phyloP scores from a whole-genome alignment of 345 rosid genomes.

The Eucalyptus victrix region DNA sequence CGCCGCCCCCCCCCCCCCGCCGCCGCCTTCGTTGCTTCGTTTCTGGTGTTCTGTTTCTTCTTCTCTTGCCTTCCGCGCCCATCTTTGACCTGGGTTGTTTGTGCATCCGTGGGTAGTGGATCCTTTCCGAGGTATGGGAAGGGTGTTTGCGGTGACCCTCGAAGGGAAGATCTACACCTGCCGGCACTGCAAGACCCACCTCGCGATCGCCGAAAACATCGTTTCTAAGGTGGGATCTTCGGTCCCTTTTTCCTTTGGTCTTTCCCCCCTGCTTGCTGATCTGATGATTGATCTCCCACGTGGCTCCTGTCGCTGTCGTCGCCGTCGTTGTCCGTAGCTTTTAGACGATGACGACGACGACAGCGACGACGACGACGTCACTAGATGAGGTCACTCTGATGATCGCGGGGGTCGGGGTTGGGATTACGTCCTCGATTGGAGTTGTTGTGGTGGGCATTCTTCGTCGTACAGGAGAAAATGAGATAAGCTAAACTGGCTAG shows the following conservation, averaged over 20 bases:
- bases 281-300: not conserved
- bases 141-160: conserved; percentile 73
- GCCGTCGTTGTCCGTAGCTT: not conserved
- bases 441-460: not conserved
- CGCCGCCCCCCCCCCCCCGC: not conserved
- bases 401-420: not conserved
- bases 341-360: not conserved
- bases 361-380: not conserved
- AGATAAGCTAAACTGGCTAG: not conserved
- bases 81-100: not conserved
- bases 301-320: not conserved
- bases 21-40: not conserved
- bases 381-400: not conserved
- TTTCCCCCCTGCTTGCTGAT: not conserved
- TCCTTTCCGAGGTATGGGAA: conserved; percentile 54
- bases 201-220: conserved; percentile 68
- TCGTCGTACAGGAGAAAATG: not conserved
- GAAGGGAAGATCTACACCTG: conserved; percentile 93
- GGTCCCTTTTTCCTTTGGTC: not conserved
- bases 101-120: not conserved
- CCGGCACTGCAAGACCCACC: conserved; percentile 89
- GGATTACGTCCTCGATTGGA: not conserved
- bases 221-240: conserved; percentile 60
- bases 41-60: not conserved
- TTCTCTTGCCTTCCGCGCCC: not conserved